These are phyloP conservation scores for Auricularia auricula-judae DNA, from an alignment of 768 basidiomycete genomes.

Conservation along the genomic window DNA sequence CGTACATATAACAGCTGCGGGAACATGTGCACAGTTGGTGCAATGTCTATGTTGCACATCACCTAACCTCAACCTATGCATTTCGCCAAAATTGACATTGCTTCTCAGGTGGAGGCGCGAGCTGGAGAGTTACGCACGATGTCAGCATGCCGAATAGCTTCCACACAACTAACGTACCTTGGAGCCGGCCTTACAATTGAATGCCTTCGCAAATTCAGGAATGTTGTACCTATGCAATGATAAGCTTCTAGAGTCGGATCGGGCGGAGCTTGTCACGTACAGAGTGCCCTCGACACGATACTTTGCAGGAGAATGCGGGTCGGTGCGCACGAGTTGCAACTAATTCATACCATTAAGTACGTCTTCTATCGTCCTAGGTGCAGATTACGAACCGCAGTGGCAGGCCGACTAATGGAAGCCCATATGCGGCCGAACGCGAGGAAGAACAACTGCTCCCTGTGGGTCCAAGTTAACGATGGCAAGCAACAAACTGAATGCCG, in stretches of 20 bases:
- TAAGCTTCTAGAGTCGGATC: too few species aligned
- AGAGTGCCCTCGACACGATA: constrained; percentile 83
- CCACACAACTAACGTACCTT: constrained; percentile 39
- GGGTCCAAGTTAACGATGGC: background rate
- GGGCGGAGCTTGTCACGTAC: constrained; percentile 10
- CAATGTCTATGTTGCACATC: background rate
- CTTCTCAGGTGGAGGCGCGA: constrained; percentile 74
- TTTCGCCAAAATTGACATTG: constrained; percentile 70
- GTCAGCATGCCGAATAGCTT: too few species aligned
- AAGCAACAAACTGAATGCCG: constrained; percentile 4
- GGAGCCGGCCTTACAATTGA: constrained; percentile 64
- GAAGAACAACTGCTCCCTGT: constrained; percentile 89
- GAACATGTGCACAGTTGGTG: background rate
- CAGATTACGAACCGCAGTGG: constrained; percentile 45
- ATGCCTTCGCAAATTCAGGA: constrained; percentile 79
- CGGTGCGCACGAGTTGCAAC: constrained; percentile 72
- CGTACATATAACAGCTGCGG: background rate
- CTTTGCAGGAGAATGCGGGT: constrained; percentile 76
- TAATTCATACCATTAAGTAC: constrained; percentile 13
- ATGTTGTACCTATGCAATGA: constrained; percentile 37
- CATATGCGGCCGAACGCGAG: constrained; percentile 83
- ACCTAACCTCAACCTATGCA: too few species aligned
- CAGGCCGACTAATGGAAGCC: constrained; percentile 72
- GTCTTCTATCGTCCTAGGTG: too few species aligned
- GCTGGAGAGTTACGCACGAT: constrained; percentile 23